phyloP scores from a whole-genome alignment of 768 basidiomycete genomes.

The Boletus subcaerulescens region DNA sequence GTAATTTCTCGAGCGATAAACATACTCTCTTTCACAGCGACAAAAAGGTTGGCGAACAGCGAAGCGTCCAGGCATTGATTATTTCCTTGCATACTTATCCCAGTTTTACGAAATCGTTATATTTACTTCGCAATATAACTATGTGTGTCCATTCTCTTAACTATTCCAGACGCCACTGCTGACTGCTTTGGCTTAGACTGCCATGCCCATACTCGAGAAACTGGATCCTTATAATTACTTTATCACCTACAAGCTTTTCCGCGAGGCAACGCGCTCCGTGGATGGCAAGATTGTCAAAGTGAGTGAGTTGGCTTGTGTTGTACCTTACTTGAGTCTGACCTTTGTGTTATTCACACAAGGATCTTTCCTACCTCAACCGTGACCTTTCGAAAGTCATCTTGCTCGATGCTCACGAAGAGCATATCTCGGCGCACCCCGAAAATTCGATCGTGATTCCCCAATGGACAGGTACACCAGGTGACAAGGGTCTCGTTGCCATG shows the following conservation, averaged over 20 bases:
- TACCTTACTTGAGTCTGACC: neutral
- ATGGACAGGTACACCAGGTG: constrained; percentile 81
- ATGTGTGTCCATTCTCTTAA: constrained; percentile 52
- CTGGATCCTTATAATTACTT: constrained; percentile 91
- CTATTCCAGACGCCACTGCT: neutral
- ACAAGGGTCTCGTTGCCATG: constrained; percentile 80
- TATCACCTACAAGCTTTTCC: constrained; percentile 87
- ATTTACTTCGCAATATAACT: constrained; percentile 87
- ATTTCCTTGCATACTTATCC: constrained; percentile 95
- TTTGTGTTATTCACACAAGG: constrained; percentile 39
- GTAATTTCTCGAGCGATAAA: neutral
- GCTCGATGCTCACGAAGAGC: constrained; percentile 82
- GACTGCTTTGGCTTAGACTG: constrained; percentile 56
- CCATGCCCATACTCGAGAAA: constrained; percentile 84
- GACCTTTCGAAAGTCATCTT: constrained; percentile 87
- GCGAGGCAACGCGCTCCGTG: constrained; percentile 82
- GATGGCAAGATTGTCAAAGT: constrained; percentile 88
- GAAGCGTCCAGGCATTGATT: constrained; percentile 96
- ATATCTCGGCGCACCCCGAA: constrained; percentile 76
- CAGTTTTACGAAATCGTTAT: constrained; percentile 98
- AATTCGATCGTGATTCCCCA: constrained; percentile 81
- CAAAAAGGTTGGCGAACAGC: constrained; percentile 96
- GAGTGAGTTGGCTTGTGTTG: constrained; percentile 9
- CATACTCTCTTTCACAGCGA: constrained; percentile 49
- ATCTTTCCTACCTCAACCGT: constrained; percentile 92